Evolutionary conservation across 2,329 filamentous ascomycete genomes (phyloP).

Genomic region (Ceratocystis papillata): DNA sequence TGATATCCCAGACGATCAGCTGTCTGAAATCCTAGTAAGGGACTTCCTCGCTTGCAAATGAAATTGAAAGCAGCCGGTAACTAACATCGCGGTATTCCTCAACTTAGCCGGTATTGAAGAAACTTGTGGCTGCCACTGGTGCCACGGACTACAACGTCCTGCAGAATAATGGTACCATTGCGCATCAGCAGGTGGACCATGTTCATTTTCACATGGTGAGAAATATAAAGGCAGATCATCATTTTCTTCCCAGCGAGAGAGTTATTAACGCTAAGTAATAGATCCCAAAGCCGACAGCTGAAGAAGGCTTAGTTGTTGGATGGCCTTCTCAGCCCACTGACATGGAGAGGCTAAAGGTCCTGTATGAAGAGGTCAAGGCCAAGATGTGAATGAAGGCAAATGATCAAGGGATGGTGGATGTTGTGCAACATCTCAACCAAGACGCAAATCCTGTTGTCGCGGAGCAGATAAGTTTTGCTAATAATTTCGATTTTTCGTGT

Average conservation of each 20-base stretch:
- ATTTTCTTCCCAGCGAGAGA: background rate
- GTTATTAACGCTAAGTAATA: constrained; percentile 31
- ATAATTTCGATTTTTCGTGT: too few relatives aligned
- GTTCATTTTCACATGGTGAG: constrained; percentile 90
- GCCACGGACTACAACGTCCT: constrained; percentile 81
- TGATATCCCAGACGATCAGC: constrained; percentile 83
- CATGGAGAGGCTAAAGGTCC: constrained; percentile 70
- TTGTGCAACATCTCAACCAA: background rate
- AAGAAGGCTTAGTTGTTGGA: constrained; percentile 64
- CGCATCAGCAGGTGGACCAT: constrained; percentile 88
- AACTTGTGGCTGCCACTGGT: constrained; percentile 65
- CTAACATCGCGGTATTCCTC: background rate
- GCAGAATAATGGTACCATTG: constrained; percentile 88
- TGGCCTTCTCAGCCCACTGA: constrained; percentile 71
- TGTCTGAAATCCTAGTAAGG: constrained; percentile 65
- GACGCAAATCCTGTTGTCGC: too few relatives aligned
- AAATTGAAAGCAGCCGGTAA: background rate
- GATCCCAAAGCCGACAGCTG: constrained; percentile 87
- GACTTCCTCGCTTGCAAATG: background rate
- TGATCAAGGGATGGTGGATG: background rate
- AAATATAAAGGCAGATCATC: constrained; percentile 16
- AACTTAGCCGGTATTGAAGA: constrained; percentile 65
- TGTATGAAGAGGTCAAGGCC: constrained; percentile 73
- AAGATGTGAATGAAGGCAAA: constrained; percentile 55
- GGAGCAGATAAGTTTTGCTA: too few relatives aligned